These are phyloP conservation scores for Sarcodon sp. DNA, from an alignment of 768 basidiomycete genomes.

Conservation along the genomic window DNA sequence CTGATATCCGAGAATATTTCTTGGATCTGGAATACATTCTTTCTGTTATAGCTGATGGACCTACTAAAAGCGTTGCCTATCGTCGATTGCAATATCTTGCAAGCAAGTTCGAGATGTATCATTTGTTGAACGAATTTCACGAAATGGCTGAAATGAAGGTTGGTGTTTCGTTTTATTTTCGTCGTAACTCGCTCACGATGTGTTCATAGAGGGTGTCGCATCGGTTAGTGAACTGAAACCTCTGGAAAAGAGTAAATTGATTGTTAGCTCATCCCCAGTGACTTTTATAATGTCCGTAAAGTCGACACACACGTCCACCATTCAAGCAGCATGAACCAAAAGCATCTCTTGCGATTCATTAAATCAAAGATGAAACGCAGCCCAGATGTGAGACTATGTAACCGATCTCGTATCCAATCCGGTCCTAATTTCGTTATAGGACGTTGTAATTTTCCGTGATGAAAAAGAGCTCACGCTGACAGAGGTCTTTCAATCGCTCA, in stretches of 20 bases:
- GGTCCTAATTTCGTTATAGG: constrained; percentile 30
- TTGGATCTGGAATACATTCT: constrained; percentile 90
- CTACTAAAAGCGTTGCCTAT: constrained; percentile 92
- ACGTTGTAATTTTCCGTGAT: constrained; percentile 93
- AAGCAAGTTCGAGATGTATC: constrained; percentile 92
- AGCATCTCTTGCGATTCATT: constrained; percentile 95
- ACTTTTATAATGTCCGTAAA: constrained; percentile 97
- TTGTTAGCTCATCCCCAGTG: constrained; percentile 32
- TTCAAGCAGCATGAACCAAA: constrained; percentile 99
- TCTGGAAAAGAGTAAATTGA: neutral
- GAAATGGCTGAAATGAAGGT: constrained; percentile 97
- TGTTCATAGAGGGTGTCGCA: constrained; percentile 61
- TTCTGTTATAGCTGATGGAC: constrained; percentile 86
- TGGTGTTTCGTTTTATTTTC: constrained; percentile 10
- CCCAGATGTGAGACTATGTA: constrained; percentile 40
- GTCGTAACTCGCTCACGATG: neutral
- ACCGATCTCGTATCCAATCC: neutral
- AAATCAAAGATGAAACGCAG: constrained; percentile 95
- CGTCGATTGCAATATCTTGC: constrained; percentile 82
- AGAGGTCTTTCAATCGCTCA: constrained; percentile 93
- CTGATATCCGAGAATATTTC: constrained; percentile 89
- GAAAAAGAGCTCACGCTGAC: constrained; percentile 76
- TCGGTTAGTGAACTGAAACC: constrained; percentile 31
- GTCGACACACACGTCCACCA: constrained; percentile 99
- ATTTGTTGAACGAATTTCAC: constrained; percentile 82